These are phyloP conservation scores for Cladophialophora immunda DNA, from an alignment of 2,329 filamentous ascomycete species.

Conservation along the genomic window DNA sequence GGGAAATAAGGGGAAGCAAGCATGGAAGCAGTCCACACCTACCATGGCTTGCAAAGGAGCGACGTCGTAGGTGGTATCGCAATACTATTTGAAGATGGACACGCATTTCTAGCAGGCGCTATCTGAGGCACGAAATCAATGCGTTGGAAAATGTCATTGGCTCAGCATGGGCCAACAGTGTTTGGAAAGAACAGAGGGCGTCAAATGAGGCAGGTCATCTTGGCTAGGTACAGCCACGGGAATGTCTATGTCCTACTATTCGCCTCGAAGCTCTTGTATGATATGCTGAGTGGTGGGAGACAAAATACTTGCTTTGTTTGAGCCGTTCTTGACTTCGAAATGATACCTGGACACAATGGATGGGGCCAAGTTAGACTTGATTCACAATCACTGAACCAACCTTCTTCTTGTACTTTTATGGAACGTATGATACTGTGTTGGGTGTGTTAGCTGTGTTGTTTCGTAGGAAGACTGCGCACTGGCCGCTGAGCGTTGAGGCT, in stretches of 20 bases:
- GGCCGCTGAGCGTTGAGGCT: too few species aligned
- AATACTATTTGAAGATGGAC: conserved; percentile 8
- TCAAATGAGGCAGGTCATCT: not conserved
- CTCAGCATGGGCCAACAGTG: not conserved
- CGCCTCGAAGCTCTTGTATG: not conserved
- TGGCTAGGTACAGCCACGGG: not conserved
- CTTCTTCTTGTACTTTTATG: not conserved
- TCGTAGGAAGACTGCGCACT: too few species aligned
- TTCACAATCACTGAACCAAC: not conserved
- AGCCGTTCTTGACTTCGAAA: not conserved
- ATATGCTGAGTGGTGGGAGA: not conserved
- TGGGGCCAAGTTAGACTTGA: not conserved
- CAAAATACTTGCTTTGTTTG: not conserved
- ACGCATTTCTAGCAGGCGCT: not conserved
- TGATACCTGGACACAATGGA: not conserved
- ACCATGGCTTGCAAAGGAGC: not conserved
- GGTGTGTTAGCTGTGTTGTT: too few species aligned
- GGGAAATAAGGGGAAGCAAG: not conserved
- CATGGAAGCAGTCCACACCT: not conserved
- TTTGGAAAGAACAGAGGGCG: not conserved
- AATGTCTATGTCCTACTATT: not conserved
- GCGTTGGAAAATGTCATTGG: not conserved
- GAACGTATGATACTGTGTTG: too few species aligned
- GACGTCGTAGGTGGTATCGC: not conserved
- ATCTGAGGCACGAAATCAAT: not conserved